Percentiles rank a stretch among this genome's conserved stretches.
Evolutionary conservation across 495 filamentous ascomycete genomes (phyloP).

Genomic region (Lophiostoma macrostomum): DNA sequence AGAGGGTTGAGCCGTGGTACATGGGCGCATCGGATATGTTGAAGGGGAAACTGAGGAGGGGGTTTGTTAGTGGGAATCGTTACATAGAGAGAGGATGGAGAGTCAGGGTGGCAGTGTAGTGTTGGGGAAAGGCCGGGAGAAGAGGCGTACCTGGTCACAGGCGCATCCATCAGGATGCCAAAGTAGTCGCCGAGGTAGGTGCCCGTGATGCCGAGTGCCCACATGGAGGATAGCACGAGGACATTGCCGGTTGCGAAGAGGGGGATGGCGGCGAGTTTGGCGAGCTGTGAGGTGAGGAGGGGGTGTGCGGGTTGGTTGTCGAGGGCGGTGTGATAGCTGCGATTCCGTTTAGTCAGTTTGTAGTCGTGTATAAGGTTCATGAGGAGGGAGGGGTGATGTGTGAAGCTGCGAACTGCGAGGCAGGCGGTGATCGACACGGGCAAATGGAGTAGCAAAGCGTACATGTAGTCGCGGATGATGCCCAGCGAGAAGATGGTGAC

Average conservation of each 20-base stretch:
- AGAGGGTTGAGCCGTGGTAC: constrained; percentile 93
- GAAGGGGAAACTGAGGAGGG: too few species aligned
- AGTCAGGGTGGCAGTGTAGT: too few species aligned
- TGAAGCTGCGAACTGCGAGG: constrained; percentile 40
- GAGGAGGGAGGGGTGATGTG: neutral
- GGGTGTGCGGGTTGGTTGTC: constrained; percentile 74
- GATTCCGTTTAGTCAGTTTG: too few species aligned
- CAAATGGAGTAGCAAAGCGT: constrained; percentile 40
- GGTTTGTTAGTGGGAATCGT: too few species aligned
- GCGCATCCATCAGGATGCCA: constrained; percentile 92
- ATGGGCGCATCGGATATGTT: constrained; percentile 89
- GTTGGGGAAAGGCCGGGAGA: too few species aligned
- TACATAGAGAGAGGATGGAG: too few species aligned
- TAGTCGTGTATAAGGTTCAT: too few species aligned
- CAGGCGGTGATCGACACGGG: constrained; percentile 39
- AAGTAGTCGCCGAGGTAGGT: constrained; percentile 99
- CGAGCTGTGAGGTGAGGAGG: constrained; percentile 50
- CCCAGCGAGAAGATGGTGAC: constrained; percentile 86
- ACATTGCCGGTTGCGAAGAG: constrained; percentile 75
- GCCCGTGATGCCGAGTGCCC: constrained; percentile 89
- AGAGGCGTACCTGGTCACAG: constrained; percentile 81
- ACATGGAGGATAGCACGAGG: constrained; percentile 84
- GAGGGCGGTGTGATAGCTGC: constrained; percentile 66
- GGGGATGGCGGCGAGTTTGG: constrained; percentile 59
- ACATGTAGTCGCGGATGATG: constrained; percentile 76